Evolutionary conservation across 805 yeast species (phyloP), one percentile per base, ranked within the genome.

Genomic region (Nakazawaea sp.): DNA sequence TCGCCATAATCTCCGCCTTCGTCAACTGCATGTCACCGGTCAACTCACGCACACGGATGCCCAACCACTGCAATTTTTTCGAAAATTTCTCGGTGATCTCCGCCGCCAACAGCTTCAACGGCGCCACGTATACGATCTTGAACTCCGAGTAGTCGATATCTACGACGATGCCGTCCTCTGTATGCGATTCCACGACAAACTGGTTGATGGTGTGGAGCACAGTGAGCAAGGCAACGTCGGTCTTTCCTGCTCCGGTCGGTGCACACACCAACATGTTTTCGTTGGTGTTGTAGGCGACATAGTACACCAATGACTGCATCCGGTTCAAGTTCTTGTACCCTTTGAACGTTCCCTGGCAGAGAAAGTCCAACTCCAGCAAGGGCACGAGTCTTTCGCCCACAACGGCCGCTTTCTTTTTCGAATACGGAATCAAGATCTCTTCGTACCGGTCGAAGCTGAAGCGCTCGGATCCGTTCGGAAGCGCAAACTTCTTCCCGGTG

Each of bases 181-280:
- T 62, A 35, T 57, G 59, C 1, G 69, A 60, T 38, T 75, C 75
- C 0, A 75, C 69, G 0, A 78, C 69, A 53, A 71, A 81, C 52
- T 85, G 94, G 25, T 78, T 74, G 11, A 90, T 79, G 0, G 92
- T 75, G 50, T 83, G 90, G 36, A 89, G 62, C 44, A 89, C 78
- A 0, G 96, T 67, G 27, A 89, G 62, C 41, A 89, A 59, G 0
- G 97, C 97, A 19, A 89, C 90, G 57, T 89, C 96, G 0, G 97
- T 89, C 54, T 89, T 89, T 72, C 97, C 97, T 5, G 97, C 96
- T 69, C 97, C 97, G 0, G 97, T 89, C 1, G 97, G 97, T 0
- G 97, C 96, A 75, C 97, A 89, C 4, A 89, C 87, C 35, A 89
- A 64, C 96, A 92, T 85, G 52, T 90, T 90, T 50, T 90, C 97